phyloP scores from a whole-genome alignment of 1,284 basidiomycete genomes.

The Tetrapyrgos nigripes region DNA sequence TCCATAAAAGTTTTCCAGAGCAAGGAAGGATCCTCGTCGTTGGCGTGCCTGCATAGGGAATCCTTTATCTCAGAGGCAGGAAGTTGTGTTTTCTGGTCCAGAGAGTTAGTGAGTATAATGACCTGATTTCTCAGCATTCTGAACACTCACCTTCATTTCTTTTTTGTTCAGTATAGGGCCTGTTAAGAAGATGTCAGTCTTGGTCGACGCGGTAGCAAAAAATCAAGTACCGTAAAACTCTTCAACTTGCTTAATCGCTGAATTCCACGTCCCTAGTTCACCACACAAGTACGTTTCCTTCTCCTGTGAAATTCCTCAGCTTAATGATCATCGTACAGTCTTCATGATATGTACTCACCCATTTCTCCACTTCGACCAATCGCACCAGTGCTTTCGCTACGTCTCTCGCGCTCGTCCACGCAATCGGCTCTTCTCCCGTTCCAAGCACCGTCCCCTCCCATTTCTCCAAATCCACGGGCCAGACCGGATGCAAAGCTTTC shows the following conservation, averaged over 20 bases:
- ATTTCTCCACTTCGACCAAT: conserved; percentile 1
- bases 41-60: neutral
- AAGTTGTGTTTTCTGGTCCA: neutral
- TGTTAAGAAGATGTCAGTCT: neutral
- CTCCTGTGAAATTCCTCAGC: neutral
- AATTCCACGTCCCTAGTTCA: conserved; percentile 9
- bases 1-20: conserved; percentile 13
- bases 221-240: conserved; percentile 1
- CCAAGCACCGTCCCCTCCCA: conserved; percentile 8
- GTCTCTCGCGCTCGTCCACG: conserved; percentile 10
- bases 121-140: neutral
- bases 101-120: neutral
- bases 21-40: conserved; percentile 7
- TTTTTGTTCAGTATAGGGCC: neutral
- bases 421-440: conserved; percentile 11
- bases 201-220: neutral
- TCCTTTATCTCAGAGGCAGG: neutral
- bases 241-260: conserved; percentile 9
- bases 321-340: no score
- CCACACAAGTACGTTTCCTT: conserved; percentile 9
- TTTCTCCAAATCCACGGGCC: conserved; percentile 15
- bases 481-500: conserved; percentile 11
- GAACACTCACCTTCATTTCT: neutral
- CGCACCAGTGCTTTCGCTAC: conserved; percentile 9
- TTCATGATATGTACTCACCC: neutral